These are phyloP conservation scores for Setaria italica DNA, from an alignment of 202 grass and related monocot genomes.

Conservation along the genomic window DNA sequence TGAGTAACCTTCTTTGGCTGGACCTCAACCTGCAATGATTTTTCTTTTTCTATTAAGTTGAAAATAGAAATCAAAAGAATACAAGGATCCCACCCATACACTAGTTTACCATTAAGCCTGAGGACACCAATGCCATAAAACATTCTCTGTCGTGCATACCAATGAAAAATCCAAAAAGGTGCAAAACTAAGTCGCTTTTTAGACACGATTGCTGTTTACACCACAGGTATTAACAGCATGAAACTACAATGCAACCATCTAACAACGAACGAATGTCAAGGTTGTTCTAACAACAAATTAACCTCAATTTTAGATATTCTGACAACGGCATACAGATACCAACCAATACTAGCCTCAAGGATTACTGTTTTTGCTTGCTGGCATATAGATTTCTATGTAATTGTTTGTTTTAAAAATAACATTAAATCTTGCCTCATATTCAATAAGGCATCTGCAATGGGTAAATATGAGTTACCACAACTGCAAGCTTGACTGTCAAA, in stretches of 20 bases:
- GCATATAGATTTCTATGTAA: neutral
- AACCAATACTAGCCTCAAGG: neutral
- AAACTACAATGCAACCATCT: conserved; percentile 4
- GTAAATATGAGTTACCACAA: neutral
- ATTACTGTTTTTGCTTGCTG: too few relatives aligned
- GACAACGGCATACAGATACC: neutral
- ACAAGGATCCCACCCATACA: neutral
- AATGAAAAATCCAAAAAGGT: neutral
- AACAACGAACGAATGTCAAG: neutral
- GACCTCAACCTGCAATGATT: conserved; percentile 54
- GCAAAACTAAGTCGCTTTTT: neutral
- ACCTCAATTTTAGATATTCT: neutral
- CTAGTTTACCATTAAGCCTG: neutral
- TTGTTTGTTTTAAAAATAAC: neutral
- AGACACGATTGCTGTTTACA: neutral
- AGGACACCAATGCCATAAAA: neutral
- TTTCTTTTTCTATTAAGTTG: conserved; percentile 5
- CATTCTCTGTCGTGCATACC: neutral
- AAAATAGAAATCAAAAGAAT: neutral
- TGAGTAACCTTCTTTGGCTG: conserved; percentile 54
- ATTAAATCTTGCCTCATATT: neutral
- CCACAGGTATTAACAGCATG: neutral
- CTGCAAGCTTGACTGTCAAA: neutral
- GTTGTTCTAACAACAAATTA: neutral
- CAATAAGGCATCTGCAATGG: neutral